Base-by-base conservation (phyloP, 176 grass and related monocot species). In the Juncus inflexus region DNA sequence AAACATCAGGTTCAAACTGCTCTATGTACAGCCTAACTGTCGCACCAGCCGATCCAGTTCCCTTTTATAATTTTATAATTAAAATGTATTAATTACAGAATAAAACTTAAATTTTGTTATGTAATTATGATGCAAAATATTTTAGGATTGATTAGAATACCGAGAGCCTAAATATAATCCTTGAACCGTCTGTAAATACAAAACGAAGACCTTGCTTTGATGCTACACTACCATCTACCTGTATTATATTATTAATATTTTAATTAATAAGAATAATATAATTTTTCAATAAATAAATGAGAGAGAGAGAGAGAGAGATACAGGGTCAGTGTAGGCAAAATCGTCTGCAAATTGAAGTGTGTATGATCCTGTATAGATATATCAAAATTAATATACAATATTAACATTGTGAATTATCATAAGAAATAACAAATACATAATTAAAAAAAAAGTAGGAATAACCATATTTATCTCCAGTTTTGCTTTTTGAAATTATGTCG, bases 11-110 rank as follows among this genome's bases (percentile, higher is more conserved):
- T 72, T 95, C 90, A 0, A 82, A 95, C 57, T 95, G 90, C 60
- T 95, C 90, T 10, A 90, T 82, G 61, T 95, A 95, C 16, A 95
- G 7, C 4, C 90, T 79, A 15, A 95, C 74, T 3, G 90, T 95
- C 37, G 90, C 90, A 58, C 90, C 90, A 15, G 90, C 90, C 2
- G 90, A 95, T 78, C 90, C 90, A 58, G 90, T 95, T 64, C 90
- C 90, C 90, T 95, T 40, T 12, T 68, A 79, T 51, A 70, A 41
- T 47, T 47, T 6, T 47, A 47, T 47, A 47, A 6, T 47, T n/a
- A 67, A 7, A 76, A 47, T 47, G 55, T 54, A 3, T 14, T 35
- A 15, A 40, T 12, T 65, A 9, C 52, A 40, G 57, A 59, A 52
- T 35, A 2, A 28, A 69, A 62, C 39, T 43, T 11, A 75, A 83